A percentile compares a stretch with the other conserved stretches of the same genome.
Evolutionary conservation across 1,284 basidiomycete genomes (phyloP).

Genomic region (Sporisorium scitamineum): DNA sequence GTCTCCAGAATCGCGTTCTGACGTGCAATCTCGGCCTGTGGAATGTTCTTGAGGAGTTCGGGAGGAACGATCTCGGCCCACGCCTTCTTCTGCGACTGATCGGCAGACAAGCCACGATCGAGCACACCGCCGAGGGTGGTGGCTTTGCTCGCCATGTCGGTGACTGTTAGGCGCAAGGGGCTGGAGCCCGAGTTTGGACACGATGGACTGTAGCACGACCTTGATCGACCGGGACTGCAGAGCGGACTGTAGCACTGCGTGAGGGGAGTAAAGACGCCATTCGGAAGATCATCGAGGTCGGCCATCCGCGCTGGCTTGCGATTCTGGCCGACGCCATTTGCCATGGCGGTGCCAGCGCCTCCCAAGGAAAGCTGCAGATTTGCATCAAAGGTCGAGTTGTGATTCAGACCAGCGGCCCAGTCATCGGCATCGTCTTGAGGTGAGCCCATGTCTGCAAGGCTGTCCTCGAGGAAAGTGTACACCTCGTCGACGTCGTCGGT

Average conservation of each 20-base stretch:
- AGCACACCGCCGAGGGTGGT: slow-evolving; percentile 14
- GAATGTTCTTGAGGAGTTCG: slow-evolving; percentile 77
- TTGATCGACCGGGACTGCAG: slow-evolving; percentile 73
- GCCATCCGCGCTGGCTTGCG: slow-evolving; percentile 70
- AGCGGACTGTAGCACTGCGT: slow-evolving; percentile 99
- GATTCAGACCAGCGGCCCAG: slow-evolving; percentile 39
- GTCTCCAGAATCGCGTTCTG: slow-evolving; percentile 93
- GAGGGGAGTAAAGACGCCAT: slow-evolving; percentile 94
- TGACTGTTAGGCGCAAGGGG: slow-evolving; percentile 28
- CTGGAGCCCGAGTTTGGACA: slow-evolving; percentile 51
- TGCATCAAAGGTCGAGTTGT: slow-evolving; percentile 28
- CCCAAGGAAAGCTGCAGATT: slow-evolving; percentile 34
- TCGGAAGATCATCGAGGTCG: slow-evolving; percentile 80
- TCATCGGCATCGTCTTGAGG: slow-evolving; percentile 30
- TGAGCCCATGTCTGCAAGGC: slow-evolving; percentile 33
- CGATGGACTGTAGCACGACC: slow-evolving; percentile 53
- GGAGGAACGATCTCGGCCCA: slow-evolving; percentile 82
- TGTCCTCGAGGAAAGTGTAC: slow-evolving; percentile 92
- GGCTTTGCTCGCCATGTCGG: slow-evolving; percentile 10
- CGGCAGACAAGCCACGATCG: slow-evolving; percentile 15
- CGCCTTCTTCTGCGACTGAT: slow-evolving; percentile 71
- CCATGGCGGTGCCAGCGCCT: slow-evolving; percentile 10
- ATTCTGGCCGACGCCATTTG: slow-evolving; percentile 4
- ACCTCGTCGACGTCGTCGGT: slow-evolving; percentile 94
- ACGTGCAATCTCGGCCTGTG: slow-evolving; percentile 82